phyloP scores from a whole-genome alignment of 257 asterid genomes.

The Cruciata laevipes region DNA sequence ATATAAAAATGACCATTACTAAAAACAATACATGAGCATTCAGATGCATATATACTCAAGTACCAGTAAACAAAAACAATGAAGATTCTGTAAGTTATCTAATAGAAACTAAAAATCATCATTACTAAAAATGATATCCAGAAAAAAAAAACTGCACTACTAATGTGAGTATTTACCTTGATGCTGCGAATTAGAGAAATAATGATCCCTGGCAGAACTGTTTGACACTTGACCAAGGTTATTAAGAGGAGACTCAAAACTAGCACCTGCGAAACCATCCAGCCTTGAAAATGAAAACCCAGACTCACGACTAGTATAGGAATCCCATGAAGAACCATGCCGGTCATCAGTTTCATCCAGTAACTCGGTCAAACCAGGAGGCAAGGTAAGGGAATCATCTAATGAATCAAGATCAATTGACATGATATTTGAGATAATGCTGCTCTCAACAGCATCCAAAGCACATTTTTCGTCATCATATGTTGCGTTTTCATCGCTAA shows the following conservation, averaged over 20 bases:
- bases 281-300: conserved; percentile 47
- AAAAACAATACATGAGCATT: not conserved
- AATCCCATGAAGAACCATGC: conserved; percentile 68
- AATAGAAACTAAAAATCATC: not conserved
- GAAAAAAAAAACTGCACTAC: not conserved
- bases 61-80: not conserved
- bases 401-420: conserved; percentile 71
- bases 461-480: conserved; percentile 54
- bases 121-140: not conserved
- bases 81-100: not conserved
- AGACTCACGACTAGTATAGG: conserved; percentile 51
- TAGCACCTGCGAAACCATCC: conserved; percentile 46
- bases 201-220: conserved; percentile 42
- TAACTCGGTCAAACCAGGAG: conserved; percentile 42
- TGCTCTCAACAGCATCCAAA: conserved; percentile 58
- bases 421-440: conserved; percentile 72
- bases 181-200: conserved; percentile 52
- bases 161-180: conserved; percentile 38
- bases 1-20: too few species aligned
- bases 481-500: conserved; percentile 43
- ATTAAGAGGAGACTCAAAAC: conserved; percentile 20
- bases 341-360: conserved; percentile 49
- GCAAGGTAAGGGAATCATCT: conserved; percentile 51
- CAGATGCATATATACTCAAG: not conserved
- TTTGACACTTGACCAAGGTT: conserved; percentile 22